phyloP scores from a whole-genome alignment of 2,329 filamentous ascomycete species.

The Samsoniella hepiali region DNA sequence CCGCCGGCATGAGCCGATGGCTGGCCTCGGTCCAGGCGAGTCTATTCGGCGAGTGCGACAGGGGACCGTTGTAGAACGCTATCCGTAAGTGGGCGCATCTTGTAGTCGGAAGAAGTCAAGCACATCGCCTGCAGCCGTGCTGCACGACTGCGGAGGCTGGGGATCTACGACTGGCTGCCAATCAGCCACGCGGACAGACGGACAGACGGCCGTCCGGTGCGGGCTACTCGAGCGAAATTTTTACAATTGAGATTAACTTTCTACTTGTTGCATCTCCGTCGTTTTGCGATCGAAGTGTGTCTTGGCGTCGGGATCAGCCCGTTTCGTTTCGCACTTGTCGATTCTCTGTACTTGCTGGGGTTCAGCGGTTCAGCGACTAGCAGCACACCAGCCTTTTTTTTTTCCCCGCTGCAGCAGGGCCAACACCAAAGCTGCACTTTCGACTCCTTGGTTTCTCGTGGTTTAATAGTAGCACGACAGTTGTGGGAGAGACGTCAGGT shows the following conservation, averaged over 20 bases:
- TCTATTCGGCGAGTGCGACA: background rate
- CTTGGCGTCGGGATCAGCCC: slow-evolving; percentile 1
- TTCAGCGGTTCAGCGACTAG: background rate
- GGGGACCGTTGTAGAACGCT: background rate
- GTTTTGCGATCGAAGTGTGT: background rate
- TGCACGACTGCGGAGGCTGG: slow-evolving; percentile 13
- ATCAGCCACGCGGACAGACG: slow-evolving; percentile 8
- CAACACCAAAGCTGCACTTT: background rate
- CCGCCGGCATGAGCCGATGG: background rate
- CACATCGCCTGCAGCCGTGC: background rate
- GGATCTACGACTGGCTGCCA: slow-evolving; percentile 2
- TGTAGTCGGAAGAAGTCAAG: background rate
- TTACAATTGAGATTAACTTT: background rate
- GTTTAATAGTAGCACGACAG: background rate
- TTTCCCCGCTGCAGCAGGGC: background rate
- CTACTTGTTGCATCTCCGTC: background rate
- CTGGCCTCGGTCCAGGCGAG: slow-evolving; percentile 6
- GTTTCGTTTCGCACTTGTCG: background rate
- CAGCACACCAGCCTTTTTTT: background rate
- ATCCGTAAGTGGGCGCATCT: slow-evolving; percentile 9
- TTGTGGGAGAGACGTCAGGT: background rate
- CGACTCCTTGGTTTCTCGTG: background rate
- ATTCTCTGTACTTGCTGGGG: background rate
- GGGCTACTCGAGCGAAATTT: background rate
- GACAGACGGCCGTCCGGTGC: background rate